phyloP scores from a whole-genome alignment of 2,329 filamentous ascomycete species.

The Pseudomassariella vexata region DNA sequence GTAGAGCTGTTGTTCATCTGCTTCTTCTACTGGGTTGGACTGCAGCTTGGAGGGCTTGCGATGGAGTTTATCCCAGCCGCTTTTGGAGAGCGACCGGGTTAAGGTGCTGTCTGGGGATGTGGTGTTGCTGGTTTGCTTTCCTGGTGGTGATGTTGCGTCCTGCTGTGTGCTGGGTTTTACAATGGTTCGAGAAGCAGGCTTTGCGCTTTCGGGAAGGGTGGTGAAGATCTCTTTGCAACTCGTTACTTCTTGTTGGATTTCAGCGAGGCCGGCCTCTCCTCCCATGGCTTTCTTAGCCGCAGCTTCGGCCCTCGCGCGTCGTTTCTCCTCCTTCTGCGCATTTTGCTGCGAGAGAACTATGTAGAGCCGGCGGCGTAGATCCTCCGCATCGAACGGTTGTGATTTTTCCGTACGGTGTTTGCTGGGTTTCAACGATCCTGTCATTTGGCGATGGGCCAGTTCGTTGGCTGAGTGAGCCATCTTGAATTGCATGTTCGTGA shows the following conservation, averaged over 20 bases:
- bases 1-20: slow-evolving; percentile 28
- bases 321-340: slow-evolving; percentile 29
- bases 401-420: slow-evolving; percentile 18
- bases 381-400: slow-evolving; percentile 46
- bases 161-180: slow-evolving; percentile 6
- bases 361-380: slow-evolving; percentile 47
- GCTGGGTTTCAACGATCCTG: no score
- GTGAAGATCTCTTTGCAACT: no score
- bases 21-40: no score
- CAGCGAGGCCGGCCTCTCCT: slow-evolving; percentile 1
- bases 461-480: no score
- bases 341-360: slow-evolving; percentile 46
- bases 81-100: no score
- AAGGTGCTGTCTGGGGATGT: slow-evolving; percentile 7
- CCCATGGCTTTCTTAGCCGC: slow-evolving; percentile 2
- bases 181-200: background rate
- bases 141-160: slow-evolving; percentile 11
- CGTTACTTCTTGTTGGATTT: no score
- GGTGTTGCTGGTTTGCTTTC: slow-evolving; percentile 11
- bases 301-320: slow-evolving; percentile 20
- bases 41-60: no score
- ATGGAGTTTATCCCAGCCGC: slow-evolving; percentile 8
- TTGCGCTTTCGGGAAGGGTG: no score
- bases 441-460: no score
- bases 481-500: no score